These are phyloP conservation scores for Plasmodium vinckei DNA, from an alignment of 169 alveolate species.

Conservation along the genomic window DNA sequence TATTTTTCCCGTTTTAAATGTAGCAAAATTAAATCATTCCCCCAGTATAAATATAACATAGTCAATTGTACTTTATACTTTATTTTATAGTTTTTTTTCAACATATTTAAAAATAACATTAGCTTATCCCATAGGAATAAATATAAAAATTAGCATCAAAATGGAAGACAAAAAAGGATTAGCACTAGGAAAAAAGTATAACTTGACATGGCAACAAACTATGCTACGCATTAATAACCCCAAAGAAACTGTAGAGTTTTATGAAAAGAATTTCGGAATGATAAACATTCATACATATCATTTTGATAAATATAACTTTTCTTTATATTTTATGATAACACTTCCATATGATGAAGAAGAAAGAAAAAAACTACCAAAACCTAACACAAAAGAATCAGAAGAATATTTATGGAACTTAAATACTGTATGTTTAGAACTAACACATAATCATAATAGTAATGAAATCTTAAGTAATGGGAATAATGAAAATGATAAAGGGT, in stretches of 20 bases:
- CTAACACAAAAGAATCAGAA: conserved; percentile 80
- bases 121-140: background rate
- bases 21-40: no score
- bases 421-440: conserved; percentile 80
- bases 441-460: conserved; percentile 83
- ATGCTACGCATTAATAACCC: conserved; percentile 88
- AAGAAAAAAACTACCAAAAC: conserved; percentile 65
- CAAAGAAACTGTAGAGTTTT: conserved; percentile 82
- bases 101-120: no score
- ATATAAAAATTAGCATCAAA: background rate
- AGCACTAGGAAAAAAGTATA: conserved; percentile 35
- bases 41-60: no score
- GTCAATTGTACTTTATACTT: no score
- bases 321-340: conserved; percentile 85
- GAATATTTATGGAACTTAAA: conserved; percentile 83
- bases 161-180: conserved; percentile 16
- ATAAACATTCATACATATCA: conserved; percentile 78
- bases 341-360: conserved; percentile 80
- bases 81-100: no score
- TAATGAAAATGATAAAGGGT: conserved; percentile 84
- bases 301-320: conserved; percentile 79
- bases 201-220: conserved; percentile 81
- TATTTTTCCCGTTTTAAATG: no score
- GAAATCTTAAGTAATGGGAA: conserved; percentile 83
- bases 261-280: conserved; percentile 85